Base-by-base conservation (phyloP, 208 protist species). In the Crithidia sp. region DNA sequence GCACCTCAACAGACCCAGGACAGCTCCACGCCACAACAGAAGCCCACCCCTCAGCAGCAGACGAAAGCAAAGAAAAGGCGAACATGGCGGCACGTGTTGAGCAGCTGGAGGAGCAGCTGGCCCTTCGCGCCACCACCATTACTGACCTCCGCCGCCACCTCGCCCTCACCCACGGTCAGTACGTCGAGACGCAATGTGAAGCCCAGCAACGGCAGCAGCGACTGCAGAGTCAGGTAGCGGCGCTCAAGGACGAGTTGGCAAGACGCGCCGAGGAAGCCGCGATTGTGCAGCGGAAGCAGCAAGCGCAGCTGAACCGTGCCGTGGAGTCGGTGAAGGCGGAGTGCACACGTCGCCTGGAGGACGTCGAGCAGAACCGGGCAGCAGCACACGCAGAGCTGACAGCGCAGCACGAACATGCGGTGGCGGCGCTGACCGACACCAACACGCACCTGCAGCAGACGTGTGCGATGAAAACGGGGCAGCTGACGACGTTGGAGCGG, bases 231-330 rank as follows among this genome's bases (percentile, higher is more conserved):
- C 90, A 93, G 70, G 81, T 95, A 16, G 60, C 71, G 9, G 90
- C 90, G 10, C 76, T 95, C 40, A 92, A 93, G 76, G 90, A 90
- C 62, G 90, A 95, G 83, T 77, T 95, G 45, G 79, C 74, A 8
- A 84, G 90, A 2, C 83, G 86, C n/a, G 67, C 74, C 14, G 72
- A 90, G 53, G 89, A 94, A 75, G 64, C 77, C 6, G 56, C 56
- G 6, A 74, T 90, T 17, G 47, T 92, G 62, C 61, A 83, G 49
- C 73, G 78, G 5, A 86, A 85, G 69, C 66, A 79, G 57, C 79
- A 68, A 59, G 78, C 53, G n/a, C 74, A 79, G 68, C 74, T 79
- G 14, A 79, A 79, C 45, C 57, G 54, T 6, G 66, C 74, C 13
- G 74, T 79, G 3, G 74, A 74, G 14, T 61, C 67, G 5, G 74